phyloP scores from a whole-genome alignment of 78 protist genomes.

The Paratrimastix pyriformis region DNA sequence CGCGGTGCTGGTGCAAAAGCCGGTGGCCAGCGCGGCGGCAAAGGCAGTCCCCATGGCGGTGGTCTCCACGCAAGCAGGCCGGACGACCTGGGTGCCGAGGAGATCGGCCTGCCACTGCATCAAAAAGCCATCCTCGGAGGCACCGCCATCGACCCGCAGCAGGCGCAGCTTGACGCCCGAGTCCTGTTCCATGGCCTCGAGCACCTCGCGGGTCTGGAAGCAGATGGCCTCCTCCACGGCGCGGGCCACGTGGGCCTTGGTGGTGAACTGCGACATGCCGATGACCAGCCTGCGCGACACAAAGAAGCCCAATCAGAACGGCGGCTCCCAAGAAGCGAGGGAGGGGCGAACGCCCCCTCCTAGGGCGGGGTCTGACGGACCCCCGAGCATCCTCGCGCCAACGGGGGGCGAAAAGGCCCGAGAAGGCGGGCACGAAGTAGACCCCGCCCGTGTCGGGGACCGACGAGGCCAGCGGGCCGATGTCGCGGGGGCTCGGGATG shows the following conservation, averaged over 20 bases:
- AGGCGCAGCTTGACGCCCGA: not conserved
- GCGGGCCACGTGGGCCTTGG: constrained; percentile 53
- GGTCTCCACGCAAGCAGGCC: constrained; percentile 16
- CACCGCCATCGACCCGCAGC: constrained; percentile 21
- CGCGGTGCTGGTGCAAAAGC: not conserved
- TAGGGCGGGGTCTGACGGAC: no score
- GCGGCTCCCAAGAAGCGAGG: no score
- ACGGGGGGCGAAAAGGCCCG: constrained; percentile 22
- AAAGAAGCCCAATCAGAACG: no score
- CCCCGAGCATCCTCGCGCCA: constrained; percentile 21
- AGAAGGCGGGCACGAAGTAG: not conserved
- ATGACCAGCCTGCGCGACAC: constrained; percentile 20
- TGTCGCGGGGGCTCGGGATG: constrained; percentile 26
- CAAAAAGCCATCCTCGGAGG: constrained; percentile 5
- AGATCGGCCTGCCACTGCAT: constrained; percentile 29
- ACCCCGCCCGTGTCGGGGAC: constrained; percentile 43
- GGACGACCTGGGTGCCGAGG: not conserved
- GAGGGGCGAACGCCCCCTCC: no score
- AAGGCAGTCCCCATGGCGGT: constrained; percentile 42
- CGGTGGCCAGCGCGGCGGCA: constrained; percentile 20
- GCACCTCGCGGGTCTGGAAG: constrained; percentile 58
- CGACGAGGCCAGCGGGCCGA: constrained; percentile 37
- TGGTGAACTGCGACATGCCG: constrained; percentile 70
- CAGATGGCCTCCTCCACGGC: constrained; percentile 66
- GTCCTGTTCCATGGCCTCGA: constrained; percentile 49